phyloP scores from a whole-genome alignment of 176 grass and related monocot genomes.

The Oryza rufipogon region DNA sequence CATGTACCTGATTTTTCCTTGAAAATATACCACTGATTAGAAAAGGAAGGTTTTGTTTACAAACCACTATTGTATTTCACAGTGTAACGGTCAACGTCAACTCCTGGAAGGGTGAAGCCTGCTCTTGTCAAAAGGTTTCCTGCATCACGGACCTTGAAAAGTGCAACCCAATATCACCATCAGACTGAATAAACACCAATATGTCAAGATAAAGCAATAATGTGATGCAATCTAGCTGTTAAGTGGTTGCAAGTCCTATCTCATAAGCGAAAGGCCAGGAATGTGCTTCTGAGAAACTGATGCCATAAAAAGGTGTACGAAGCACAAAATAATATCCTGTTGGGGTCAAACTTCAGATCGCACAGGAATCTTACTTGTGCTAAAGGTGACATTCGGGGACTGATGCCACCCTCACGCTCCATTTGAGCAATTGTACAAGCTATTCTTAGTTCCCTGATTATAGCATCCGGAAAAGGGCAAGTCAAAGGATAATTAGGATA shows the following conservation, averaged over 20 bases:
- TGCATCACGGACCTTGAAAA: slow-evolving; percentile 87
- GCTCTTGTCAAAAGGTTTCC: slow-evolving; percentile 94
- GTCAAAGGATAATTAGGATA: slow-evolving; percentile 31
- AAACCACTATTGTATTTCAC: slow-evolving; percentile 88
- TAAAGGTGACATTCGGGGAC: slow-evolving; percentile 90
- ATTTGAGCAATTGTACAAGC: slow-evolving; percentile 97
- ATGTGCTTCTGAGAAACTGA: background rate
- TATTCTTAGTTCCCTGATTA: slow-evolving; percentile 86
- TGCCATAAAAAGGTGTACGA: slow-evolving; percentile 11
- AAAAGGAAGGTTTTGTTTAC: slow-evolving; percentile 34
- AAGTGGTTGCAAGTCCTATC: background rate
- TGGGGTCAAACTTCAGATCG: slow-evolving; percentile 14
- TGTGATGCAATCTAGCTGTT: background rate
- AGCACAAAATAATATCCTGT: background rate
- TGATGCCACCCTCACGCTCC: slow-evolving; percentile 92
- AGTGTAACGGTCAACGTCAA: slow-evolving; percentile 93
- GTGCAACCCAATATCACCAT: slow-evolving; percentile 11
- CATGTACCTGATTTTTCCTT: background rate
- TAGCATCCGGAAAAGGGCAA: slow-evolving; percentile 31
- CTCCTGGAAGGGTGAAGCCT: slow-evolving; percentile 80
- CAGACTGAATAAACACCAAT: slow-evolving; percentile 16
- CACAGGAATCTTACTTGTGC: slow-evolving; percentile 70
- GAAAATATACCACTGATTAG: background rate
- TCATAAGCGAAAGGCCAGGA: background rate
- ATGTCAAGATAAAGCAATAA: background rate